A percentile compares a stretch with the other conserved stretches of the same genome.
Evolutionary conservation across 768 basidiomycete species (phyloP).

Genomic region (Royoungia palumana): DNA sequence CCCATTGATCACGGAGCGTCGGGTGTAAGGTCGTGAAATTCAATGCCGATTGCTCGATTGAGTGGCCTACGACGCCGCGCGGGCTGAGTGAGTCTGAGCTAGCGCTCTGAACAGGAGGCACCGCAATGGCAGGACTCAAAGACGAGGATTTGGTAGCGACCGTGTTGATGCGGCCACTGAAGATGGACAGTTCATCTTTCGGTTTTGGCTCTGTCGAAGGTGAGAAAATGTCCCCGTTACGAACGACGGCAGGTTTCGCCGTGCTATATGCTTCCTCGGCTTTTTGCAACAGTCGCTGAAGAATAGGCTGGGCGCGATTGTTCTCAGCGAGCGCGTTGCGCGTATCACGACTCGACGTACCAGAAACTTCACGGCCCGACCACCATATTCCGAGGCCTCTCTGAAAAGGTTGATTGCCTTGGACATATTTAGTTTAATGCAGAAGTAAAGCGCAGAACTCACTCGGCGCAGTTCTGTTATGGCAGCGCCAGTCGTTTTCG

Average conservation of each 20-base stretch:
- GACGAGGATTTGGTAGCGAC: constrained; percentile 46
- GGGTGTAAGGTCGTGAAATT: constrained; percentile 51
- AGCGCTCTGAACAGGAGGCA: constrained; percentile 8
- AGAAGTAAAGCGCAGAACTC: neutral
- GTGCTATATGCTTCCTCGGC: constrained; percentile 52
- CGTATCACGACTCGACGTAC: constrained; percentile 35
- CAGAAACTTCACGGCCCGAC: constrained; percentile 67
- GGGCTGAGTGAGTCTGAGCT: neutral
- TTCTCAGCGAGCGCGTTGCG: constrained; percentile 2
- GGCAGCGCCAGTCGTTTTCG: constrained; percentile 69
- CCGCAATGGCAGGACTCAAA: constrained; percentile 10
- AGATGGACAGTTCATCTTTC: constrained; percentile 72
- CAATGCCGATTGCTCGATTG: constrained; percentile 26
- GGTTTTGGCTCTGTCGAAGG: constrained; percentile 42
- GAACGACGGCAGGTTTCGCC: constrained; percentile 43
- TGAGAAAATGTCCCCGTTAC: constrained; percentile 55
- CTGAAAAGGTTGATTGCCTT: constrained; percentile 64
- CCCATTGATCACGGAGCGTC: constrained; percentile 51
- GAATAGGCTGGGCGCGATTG: constrained; percentile 50
- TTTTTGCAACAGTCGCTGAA: constrained; percentile 58
- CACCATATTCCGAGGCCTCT: constrained; percentile 56
- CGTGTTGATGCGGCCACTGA: constrained; percentile 71
- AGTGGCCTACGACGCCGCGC: constrained; percentile 23
- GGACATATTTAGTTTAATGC: neutral
- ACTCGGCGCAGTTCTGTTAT: constrained; percentile 54